These are phyloP conservation scores for Eucalyptus pauciflora DNA, from an alignment of 345 rosid species.

Conservation along the genomic window DNA sequence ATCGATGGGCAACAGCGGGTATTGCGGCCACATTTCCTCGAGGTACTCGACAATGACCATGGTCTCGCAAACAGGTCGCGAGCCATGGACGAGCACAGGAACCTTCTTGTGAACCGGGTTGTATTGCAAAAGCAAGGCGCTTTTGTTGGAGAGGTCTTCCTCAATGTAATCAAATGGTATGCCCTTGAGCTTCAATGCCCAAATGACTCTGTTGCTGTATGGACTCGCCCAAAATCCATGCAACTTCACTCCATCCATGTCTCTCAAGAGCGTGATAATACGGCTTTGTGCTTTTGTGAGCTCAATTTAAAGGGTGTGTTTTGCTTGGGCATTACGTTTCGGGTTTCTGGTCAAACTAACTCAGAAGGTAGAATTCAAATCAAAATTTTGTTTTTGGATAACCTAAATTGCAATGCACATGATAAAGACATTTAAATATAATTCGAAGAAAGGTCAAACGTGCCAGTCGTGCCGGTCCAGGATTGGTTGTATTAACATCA, in stretches of 20 bases:
- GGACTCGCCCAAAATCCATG: constrained; percentile 14
- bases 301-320: neutral
- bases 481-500: neutral
- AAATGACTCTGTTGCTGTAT: constrained; percentile 6
- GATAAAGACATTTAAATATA: neutral
- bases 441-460: neutral
- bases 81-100: constrained; percentile 22
- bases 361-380: neutral
- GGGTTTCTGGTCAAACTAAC: neutral
- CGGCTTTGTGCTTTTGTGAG: neutral
- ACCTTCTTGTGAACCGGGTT: constrained; percentile 19
- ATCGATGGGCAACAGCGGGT: constrained; percentile 11
- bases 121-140: constrained; percentile 5
- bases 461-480: neutral
- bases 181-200: constrained; percentile 22
- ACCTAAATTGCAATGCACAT: neutral
- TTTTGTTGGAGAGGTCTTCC: constrained; percentile 15
- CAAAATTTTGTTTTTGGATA: neutral
- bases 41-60: constrained; percentile 13
- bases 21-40: constrained; percentile 16
- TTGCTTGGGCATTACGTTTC: neutral
- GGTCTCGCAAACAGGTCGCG: constrained; percentile 18
- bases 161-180: constrained; percentile 7
- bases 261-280: neutral
- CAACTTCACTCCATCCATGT: constrained; percentile 8